Evolutionary conservation across 768 basidiomycete genomes (phyloP), one percentile per base, ranked within the genome.

Genomic region (Hericium alpestre): DNA sequence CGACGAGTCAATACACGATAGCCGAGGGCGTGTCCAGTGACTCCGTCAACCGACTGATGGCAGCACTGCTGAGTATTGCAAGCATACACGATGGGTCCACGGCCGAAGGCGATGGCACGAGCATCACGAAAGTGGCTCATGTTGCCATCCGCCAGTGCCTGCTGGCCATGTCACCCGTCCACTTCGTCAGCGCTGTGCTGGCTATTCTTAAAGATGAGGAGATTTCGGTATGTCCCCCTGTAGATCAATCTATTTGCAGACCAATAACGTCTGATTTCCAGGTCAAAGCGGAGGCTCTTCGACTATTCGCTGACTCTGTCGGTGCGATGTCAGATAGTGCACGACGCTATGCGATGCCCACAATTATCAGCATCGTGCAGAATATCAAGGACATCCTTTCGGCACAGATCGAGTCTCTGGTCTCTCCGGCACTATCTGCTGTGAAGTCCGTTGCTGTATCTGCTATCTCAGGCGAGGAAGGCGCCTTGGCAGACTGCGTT

Each of bases 271-370:
- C 22, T 10, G 8, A 27, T 46, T 41, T 38, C 15, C 62, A 90
- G 87, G 73, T 84, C 25, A 79, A 86, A 67, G 63, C 71, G 9
- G 86, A 83, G 55, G 87, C 87, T 10, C 76, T 96, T 32, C 79
- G 80, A 38, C 74, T 93, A 9, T 69, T 96, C 13, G 74, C 78
- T 3, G 79, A 82, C 41, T 82, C 90, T 38, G 70, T 95, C 0
- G 76, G 80, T 0, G 72, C 77, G 6, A 75, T 95, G 54, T 72
- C 82, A 4, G 71, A 77, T 9, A 72, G 75, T 20, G 71, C 79
- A 49, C 83, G 94, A 12, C 69, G 71, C 38, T 75, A 74, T 27
- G 71, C 80, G 37, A 74, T 76, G 23, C 62, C 75, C 25, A 75
- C 70, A 6, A 72, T 92, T 49, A 70, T 74, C 37, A 75, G 76